phyloP scores from a whole-genome alignment of 345 rosid species.

The Capsella bursapastoris region DNA sequence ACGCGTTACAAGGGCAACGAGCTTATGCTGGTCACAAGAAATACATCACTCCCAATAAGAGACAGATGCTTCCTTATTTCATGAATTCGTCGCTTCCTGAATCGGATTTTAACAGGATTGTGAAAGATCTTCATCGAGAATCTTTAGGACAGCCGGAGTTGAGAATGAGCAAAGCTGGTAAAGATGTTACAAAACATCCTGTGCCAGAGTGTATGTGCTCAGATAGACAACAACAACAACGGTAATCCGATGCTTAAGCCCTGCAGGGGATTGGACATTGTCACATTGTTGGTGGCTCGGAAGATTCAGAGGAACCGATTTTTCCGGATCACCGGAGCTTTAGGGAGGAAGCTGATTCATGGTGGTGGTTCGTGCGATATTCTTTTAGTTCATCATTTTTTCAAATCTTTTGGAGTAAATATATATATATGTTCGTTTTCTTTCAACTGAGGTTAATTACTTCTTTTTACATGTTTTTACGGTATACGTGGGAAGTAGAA shows the following conservation, averaged over 20 bases:
- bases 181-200: constrained; percentile 94
- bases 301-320: neutral
- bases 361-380: constrained; percentile 39
- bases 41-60: constrained; percentile 89
- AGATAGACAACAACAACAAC: constrained; percentile 37
- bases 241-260: constrained; percentile 11
- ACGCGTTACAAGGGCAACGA: constrained; percentile 87
- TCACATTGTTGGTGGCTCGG: neutral
- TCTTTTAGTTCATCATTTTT: constrained; percentile 35
- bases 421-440: constrained; percentile 2
- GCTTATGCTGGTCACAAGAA: constrained; percentile 97
- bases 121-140: constrained; percentile 74
- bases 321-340: constrained; percentile 30
- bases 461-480: constrained; percentile 21
- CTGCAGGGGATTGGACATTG: neutral
- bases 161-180: constrained; percentile 66
- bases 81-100: constrained; percentile 74
- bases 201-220: constrained; percentile 93
- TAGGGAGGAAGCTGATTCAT: neutral
- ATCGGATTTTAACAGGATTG: constrained; percentile 70
- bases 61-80: constrained; percentile 93
- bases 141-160: constrained; percentile 92
- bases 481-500: constrained; percentile 35
- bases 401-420: constrained; percentile 23
- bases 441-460: constrained; percentile 7